Base-by-base conservation (phyloP, 2,329 filamentous ascomycete species). In the Colletotrichum simmondsii region DNA sequence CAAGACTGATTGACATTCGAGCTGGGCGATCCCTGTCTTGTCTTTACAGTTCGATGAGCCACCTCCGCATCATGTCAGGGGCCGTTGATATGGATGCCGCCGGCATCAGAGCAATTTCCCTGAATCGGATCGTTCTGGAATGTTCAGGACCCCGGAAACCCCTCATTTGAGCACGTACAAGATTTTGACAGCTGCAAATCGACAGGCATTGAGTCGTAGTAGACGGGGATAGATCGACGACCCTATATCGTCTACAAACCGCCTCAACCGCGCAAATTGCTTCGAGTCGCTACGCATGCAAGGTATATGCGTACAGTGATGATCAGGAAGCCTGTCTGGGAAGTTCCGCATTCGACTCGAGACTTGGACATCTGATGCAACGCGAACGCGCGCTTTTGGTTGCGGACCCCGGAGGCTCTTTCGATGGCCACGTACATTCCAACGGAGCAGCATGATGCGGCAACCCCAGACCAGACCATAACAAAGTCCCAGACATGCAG, bases 21-120 rank as follows among this genome's bases (percentile, higher is more conserved):
- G 61, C 61, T 30, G 46, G 52, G 46, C 61, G 46, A 32, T 28
- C 35, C 61, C 61, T 63, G 32, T n/a, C 24, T 8, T 46, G 32
- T 46, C 59, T 61, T 30, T 46, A 49, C 46, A n/a, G 46, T 32
- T 16, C 42, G 52, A 49, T 49, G 42, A 49, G 42, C 42, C 42
- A 49, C 42, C 22, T 42, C n/a, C 32, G 22, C 35, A 42, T 42
- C 58, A 28, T 24, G 24, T 32, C 60, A 35, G 22, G 46, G 19
- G 46, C 46, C 42, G 61, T 30, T 63, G 28, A 16, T 19, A n/a
- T 14, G 16, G 52, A 24, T 53, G 28, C 61, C 42, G 42, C 19
- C 61, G 61, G 61, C 52, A 63, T 10, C 61, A 63, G 61, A 22
- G 35, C 61, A 49, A 35, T 49, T 46, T 53, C 35, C 61, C 12